Evolutionary conservation across 2,329 filamentous ascomycete species (phyloP).

Genomic region (Fusarium irregulare): DNA sequence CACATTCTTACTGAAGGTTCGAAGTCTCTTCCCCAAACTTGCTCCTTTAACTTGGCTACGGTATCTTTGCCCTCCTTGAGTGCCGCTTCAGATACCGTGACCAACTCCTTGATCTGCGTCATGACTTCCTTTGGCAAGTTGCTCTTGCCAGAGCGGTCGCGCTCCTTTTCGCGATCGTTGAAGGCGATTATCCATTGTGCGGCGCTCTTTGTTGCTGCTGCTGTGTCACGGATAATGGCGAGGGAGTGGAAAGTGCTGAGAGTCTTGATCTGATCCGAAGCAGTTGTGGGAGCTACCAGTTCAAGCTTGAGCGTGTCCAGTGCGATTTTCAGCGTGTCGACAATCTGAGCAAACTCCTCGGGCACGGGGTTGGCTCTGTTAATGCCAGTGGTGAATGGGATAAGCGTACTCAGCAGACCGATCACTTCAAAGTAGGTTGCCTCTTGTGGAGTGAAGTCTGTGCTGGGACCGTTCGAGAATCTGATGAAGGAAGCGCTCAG

Average conservation of each 20-base stretch:
- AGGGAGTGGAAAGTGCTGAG: constrained; percentile 53
- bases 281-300: constrained; percentile 19
- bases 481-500: constrained; percentile 57
- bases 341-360: constrained; percentile 45
- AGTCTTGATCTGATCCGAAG: constrained; percentile 36
- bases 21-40: constrained; percentile 45
- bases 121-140: constrained; percentile 54
- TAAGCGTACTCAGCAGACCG: constrained; percentile 54
- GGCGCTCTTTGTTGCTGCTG: constrained; percentile 48
- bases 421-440: constrained; percentile 58
- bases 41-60: constrained; percentile 47
- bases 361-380: constrained; percentile 39
- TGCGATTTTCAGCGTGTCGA: constrained; percentile 33
- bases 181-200: constrained; percentile 51
- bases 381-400: constrained; percentile 47
- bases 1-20: constrained; percentile 44
- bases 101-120: constrained; percentile 50
- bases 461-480: constrained; percentile 50
- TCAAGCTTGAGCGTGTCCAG: constrained; percentile 32
- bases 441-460: constrained; percentile 56
- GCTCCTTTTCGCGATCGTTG: constrained; percentile 55
- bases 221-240: constrained; percentile 54
- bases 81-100: constrained; percentile 45
- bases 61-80: constrained; percentile 50
- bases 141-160: constrained; percentile 54